Conservation (phyloP, 371 early-diverging fungal species). For the Apophysomyces sp. region DNA sequence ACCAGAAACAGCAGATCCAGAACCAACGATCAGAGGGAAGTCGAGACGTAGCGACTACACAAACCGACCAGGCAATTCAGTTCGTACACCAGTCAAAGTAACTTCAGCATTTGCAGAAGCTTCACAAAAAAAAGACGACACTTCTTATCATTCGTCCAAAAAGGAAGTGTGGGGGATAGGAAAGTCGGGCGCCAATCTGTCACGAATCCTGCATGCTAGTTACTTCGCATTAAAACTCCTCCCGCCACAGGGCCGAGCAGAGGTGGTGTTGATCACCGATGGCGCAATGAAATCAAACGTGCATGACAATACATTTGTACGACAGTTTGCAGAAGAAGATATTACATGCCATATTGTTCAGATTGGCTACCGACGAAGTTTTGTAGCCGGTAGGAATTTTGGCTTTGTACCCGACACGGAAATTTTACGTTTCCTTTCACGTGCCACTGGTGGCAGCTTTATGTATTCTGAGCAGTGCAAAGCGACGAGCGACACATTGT, state of each 20-base stretch:
- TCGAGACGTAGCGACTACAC: not conserved
- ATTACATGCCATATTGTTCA: constrained; percentile 84
- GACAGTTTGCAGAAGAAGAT: constrained; percentile 67
- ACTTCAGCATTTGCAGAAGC: not conserved
- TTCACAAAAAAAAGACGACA: constrained; percentile 8
- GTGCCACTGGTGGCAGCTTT: constrained; percentile 80
- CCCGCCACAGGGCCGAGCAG: constrained; percentile 68
- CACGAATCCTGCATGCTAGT: constrained; percentile 70
- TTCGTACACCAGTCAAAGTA: not conserved
- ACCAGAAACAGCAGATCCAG: not conserved
- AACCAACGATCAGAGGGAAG: not conserved
- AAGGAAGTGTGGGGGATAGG: constrained; percentile 65
- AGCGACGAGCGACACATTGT: not conserved
- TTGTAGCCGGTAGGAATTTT: constrained; percentile 77
- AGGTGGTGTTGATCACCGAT: constrained; percentile 83
- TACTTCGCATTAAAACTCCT: constrained; percentile 73
- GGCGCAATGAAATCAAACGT: constrained; percentile 77
- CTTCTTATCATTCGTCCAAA: constrained; percentile 31
- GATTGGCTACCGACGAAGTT: constrained; percentile 77
- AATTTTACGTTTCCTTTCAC: constrained; percentile 77
- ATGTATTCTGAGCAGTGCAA: constrained; percentile 75
- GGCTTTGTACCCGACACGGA: constrained; percentile 92
- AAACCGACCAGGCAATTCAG: not conserved
- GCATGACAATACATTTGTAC: constrained; percentile 53
- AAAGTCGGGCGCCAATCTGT: constrained; percentile 58